These are phyloP conservation scores for Hygrophorus pudorinus DNA, from an alignment of 768 basidiomycete species.

Conservation along the genomic window DNA sequence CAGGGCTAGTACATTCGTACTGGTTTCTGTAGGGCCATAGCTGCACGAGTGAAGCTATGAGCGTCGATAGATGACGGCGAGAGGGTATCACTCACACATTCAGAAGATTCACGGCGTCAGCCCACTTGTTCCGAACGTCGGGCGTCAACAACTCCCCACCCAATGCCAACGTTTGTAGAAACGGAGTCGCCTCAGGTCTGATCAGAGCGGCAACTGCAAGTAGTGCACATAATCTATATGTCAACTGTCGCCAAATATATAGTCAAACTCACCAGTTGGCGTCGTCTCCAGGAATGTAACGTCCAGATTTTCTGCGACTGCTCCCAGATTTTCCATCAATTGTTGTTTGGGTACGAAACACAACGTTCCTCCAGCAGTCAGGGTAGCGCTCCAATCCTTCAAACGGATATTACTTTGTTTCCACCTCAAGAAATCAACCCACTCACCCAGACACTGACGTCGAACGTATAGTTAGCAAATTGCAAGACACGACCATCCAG, in stretches of 20 bases:
- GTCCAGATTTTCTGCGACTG: not conserved
- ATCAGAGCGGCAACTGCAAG: not conserved
- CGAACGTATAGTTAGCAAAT: slow-evolving; percentile 3
- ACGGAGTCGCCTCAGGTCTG: not conserved
- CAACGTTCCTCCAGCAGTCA: not conserved
- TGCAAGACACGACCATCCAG: slow-evolving; percentile 1
- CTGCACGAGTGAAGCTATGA: not conserved
- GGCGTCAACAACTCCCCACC: slow-evolving; percentile 1
- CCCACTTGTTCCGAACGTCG: slow-evolving; percentile 1
- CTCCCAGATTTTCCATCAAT: not conserved
- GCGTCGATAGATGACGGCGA: not conserved
- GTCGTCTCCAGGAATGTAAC: not conserved
- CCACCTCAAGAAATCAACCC: not conserved
- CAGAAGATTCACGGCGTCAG: not conserved
- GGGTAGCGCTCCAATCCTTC: not conserved
- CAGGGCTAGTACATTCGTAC: not conserved
- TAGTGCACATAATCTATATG: not conserved
- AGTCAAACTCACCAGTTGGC: slow-evolving; percentile 2
- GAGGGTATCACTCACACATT: not conserved
- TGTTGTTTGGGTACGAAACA: not conserved
- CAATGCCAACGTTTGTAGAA: not conserved
- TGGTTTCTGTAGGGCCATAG: slow-evolving; percentile 1
- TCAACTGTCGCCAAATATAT: not conserved
- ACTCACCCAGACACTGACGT: not conserved
- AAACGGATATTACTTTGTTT: too few species aligned